Base-by-base conservation (phyloP, 164 flowering plant species). In the Aristolochia californica region DNA sequence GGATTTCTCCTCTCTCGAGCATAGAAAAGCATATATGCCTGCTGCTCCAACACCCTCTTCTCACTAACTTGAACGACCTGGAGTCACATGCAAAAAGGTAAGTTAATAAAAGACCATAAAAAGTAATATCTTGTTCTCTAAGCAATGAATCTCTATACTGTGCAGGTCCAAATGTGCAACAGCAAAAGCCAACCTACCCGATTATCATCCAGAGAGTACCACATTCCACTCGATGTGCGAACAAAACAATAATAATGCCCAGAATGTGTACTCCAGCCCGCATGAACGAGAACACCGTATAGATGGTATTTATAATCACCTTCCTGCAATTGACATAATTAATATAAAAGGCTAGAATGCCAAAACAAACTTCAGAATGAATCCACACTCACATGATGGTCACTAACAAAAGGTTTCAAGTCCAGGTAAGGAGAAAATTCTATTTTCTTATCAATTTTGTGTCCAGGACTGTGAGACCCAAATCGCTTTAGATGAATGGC, bases 11-110 rank as follows among this genome's bases (percentile, higher is more conserved):
- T 74, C 62, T 90, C 88, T 53, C 86, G 87, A 22, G 84, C 82
- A 77, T 90, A 94, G 59, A 94, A 94, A 64, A 94, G 64, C 97
- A 94, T 94, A 68, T 94, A 94, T 14, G 99, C 99, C 76, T 88
- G 83, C 71, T 94, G 99, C 15, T 83, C 80, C 65, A 90, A 62
- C 45, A 90, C 97, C 16, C 34, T 64, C 67, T 59, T 78, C 69
- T 94, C 95, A 63, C 77, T 78, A 5, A 88, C 97, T 68, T 77
- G 86, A 54, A 62, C 40, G 62, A 93, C 99, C 99, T 93, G 77
- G 56, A 61, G 8, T 45, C 54, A 26, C 62, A 45, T 45, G 25
- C 44, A 55, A 26, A 55, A n/a, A n/a, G n/a, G n/a, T n/a, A 26
- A 4, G 4, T 26, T 1, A 28, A 55, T 30, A 17, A 17, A 17